A percentile compares a stretch with the other conserved stretches of the same genome.
These are phyloP conservation scores for Barnettozyma siamensis DNA, from an alignment of 805 yeast species.

Conservation along the genomic window DNA sequence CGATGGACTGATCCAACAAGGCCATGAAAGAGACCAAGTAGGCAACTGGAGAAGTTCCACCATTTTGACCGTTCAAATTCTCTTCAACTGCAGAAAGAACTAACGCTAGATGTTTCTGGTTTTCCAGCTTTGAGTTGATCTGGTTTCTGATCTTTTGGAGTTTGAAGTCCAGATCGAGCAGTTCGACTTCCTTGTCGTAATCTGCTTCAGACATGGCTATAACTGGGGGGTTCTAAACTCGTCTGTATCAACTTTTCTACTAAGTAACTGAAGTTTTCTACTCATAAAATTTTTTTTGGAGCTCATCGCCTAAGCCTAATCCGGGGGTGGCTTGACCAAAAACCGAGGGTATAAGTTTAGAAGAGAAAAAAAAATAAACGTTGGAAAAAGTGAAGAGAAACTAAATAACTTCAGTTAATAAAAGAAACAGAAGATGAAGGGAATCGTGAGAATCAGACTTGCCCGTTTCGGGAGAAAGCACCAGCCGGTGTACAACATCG, in stretches of 20 bases:
- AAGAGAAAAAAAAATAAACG: too few relatives aligned
- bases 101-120: conserved; percentile 80
- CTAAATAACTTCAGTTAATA: too few relatives aligned
- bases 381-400: too few relatives aligned
- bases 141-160: conserved; percentile 67
- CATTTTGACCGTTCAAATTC: conserved; percentile 45
- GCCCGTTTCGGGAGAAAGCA: conserved; percentile 90
- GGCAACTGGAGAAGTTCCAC: conserved; percentile 57
- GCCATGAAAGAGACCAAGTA: conserved; percentile 83
- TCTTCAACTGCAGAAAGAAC: conserved; percentile 89
- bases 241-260: too few relatives aligned
- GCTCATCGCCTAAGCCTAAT: conserved; percentile 11
- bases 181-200: conserved; percentile 19
- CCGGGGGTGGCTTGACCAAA: too few relatives aligned
- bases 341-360: too few relatives aligned
- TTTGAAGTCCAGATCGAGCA: conserved; percentile 44
- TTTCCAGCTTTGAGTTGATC: conserved; percentile 70
- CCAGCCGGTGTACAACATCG: conserved; percentile 87
- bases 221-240: neutral
- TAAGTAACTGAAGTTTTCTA: too few relatives aligned
- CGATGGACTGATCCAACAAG: conserved; percentile 66
- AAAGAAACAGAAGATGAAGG: conserved; percentile 45
- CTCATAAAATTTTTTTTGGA: conserved; percentile 7
- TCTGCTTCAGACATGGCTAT: conserved; percentile 5
- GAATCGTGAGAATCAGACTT: conserved; percentile 78